phyloP scores from a whole-genome alignment of 2,329 filamentous ascomycete species.

The Xylaria sp. region DNA sequence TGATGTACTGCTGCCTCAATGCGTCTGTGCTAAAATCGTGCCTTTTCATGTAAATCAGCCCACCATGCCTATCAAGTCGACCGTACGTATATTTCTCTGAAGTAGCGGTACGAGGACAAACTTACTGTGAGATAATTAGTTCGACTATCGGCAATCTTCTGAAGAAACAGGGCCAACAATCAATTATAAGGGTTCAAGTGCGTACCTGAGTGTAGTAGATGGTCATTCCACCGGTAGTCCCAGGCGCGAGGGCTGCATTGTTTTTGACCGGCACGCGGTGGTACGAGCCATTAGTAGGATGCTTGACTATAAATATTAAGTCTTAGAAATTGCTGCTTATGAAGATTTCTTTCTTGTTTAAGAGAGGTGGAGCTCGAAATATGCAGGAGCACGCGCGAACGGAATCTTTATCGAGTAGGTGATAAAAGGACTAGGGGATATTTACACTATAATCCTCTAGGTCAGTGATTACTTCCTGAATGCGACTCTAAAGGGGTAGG shows the following conservation, averaged over 20 bases:
- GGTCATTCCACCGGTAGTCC: conserved; percentile 47
- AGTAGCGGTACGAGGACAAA: neutral
- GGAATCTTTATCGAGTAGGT: neutral
- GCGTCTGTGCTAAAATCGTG: conserved; percentile 44
- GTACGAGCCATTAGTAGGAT: conserved; percentile 48
- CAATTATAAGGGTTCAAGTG: neutral
- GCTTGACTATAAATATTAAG: conserved; percentile 39
- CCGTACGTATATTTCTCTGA: neutral
- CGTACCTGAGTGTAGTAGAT: conserved; percentile 47
- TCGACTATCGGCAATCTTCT: neutral
- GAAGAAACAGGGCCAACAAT: neutral
- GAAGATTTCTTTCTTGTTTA: neutral
- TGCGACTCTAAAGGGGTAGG: neutral
- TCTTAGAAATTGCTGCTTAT: neutral
- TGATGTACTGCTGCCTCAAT: conserved; percentile 52
- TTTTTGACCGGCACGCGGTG: conserved; percentile 46
- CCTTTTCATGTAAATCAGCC: conserved; percentile 15
- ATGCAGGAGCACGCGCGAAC: neutral
- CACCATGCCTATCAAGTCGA: too few species aligned
- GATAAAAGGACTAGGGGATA: neutral
- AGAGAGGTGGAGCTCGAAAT: neutral
- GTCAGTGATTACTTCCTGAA: neutral
- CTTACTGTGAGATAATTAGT: conserved; percentile 28
- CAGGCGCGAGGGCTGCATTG: conserved; percentile 45
- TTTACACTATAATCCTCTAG: neutral